Evolutionary conservation across 495 filamentous ascomycete genomes (phyloP), one percentile per base, ranked within the genome.

Genomic region (Penicillium tannophilum): DNA sequence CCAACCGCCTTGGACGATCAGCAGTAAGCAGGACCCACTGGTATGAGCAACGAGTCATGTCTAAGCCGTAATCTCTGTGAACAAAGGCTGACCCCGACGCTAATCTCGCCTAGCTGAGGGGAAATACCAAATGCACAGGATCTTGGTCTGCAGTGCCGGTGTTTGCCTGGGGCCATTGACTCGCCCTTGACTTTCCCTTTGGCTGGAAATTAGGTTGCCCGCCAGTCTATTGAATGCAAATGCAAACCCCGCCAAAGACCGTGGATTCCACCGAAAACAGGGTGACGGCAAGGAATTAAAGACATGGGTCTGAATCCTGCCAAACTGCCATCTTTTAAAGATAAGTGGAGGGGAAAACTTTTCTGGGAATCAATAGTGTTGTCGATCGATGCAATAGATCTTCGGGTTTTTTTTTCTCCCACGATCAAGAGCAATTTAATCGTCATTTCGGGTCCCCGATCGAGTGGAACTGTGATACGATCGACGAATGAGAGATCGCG

Each of bases 291-390:
- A 16, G 14, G 39, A 41, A 41, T 41, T 41, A 41, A 41, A 41
- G 39, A 41, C 39, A 41, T 41, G 39, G 39, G 39, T 41, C 39
- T 14, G 33, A 36, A 36, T 36, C 33, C 33, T 36, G 10, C 39
- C 39, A 41, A 4, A 14, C n/a, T 41, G 39, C 39, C 39, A 41
- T n/a, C 3, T 17, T 17, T 41, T 41, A 12, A 41, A 41, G 39
- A 41, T 17, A 41, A 41, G 39, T 41, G 39, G 39, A 41, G 12
- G 39, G n/a, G 36, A 41, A 41, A 41, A 41, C 14, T 41, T 41
- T 4, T 41, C 16, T 46, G 19, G 43, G 23, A 23, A 46, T 46
- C 43, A n/a, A 46, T 46, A 46, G 43, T 46, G 19, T 11, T 46
- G 43, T n/a, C 43, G 43, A 46, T 46, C 43, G 17, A 23, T 24